Percentiles rank a stretch among this genome's conserved stretches.
These are phyloP conservation scores for Botryotinia globosa DNA, from an alignment of 2,329 filamentous ascomycete species.

Conservation along the genomic window DNA sequence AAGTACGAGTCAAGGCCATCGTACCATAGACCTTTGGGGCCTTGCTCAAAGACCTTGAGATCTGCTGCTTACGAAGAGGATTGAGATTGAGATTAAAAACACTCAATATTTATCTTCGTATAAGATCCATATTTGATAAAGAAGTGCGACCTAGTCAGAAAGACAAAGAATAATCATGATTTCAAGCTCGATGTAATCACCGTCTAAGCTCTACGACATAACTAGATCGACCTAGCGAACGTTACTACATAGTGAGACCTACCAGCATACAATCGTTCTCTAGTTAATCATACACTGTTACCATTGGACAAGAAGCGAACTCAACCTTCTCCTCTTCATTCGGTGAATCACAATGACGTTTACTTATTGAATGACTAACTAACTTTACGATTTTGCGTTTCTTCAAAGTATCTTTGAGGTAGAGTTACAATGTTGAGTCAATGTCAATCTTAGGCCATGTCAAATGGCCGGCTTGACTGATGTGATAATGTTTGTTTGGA, in stretches of 20 bases:
- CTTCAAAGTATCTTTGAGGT: not conserved
- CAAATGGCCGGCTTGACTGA: not conserved
- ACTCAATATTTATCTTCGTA: not conserved
- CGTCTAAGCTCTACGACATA: not conserved
- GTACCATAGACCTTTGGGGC: not conserved
- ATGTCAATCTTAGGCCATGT: not conserved
- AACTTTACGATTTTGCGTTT: not conserved
- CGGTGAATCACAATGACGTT: not conserved
- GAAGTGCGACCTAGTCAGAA: not conserved
- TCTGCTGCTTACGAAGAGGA: not conserved
- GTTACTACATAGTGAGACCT: not conserved
- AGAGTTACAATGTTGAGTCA: not conserved
- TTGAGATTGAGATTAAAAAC: not conserved
- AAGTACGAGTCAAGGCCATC: not conserved
- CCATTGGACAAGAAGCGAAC: not conserved
- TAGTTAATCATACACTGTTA: not conserved
- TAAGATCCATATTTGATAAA: not conserved
- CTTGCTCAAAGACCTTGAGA: not conserved
- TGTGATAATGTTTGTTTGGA: not conserved
- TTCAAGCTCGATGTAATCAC: not conserved
- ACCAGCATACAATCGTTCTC: not conserved
- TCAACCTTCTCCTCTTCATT: not conserved
- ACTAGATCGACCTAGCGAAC: not conserved
- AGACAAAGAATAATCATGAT: not conserved
- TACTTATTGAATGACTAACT: not conserved